These are phyloP conservation scores for Salix udensis DNA, from an alignment of 345 rosid species.

Conservation along the genomic window DNA sequence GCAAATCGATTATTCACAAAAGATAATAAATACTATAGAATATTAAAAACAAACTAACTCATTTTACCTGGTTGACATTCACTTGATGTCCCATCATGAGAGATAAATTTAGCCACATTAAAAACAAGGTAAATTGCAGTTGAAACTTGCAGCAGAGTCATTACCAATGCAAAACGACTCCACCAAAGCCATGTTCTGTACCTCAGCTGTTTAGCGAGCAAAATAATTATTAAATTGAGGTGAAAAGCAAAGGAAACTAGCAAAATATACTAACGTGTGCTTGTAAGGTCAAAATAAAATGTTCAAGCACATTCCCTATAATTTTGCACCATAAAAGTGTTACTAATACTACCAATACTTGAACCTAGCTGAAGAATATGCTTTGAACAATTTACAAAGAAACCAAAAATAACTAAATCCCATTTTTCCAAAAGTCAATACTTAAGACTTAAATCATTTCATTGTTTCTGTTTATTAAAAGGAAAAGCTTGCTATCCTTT, in stretches of 20 bases:
- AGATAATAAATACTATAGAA: background rate
- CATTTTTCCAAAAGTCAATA: background rate
- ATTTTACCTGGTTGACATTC: conserved; percentile 59
- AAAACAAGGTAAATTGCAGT: conserved; percentile 61
- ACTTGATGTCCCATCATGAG: conserved; percentile 40
- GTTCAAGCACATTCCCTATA: background rate
- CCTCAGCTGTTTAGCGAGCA: conserved; percentile 44
- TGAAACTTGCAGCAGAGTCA: conserved; percentile 58
- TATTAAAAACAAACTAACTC: background rate
- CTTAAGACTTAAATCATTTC: background rate
- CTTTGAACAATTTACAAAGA: background rate
- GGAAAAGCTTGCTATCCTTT: background rate
- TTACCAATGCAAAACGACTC: conserved; percentile 54
- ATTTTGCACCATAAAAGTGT: background rate
- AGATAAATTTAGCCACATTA: conserved; percentile 41
- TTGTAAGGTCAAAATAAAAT: background rate
- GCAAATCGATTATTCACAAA: background rate
- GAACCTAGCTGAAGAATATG: background rate
- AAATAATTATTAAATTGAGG: background rate
- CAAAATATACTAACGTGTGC: background rate
- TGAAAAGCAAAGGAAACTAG: background rate
- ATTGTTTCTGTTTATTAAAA: background rate
- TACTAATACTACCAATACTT: background rate
- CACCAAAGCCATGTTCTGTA: conserved; percentile 86
- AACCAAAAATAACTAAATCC: background rate